Evolutionary conservation across 441 rosid genomes (phyloP).

Genomic region (Adansonia gregorii): DNA sequence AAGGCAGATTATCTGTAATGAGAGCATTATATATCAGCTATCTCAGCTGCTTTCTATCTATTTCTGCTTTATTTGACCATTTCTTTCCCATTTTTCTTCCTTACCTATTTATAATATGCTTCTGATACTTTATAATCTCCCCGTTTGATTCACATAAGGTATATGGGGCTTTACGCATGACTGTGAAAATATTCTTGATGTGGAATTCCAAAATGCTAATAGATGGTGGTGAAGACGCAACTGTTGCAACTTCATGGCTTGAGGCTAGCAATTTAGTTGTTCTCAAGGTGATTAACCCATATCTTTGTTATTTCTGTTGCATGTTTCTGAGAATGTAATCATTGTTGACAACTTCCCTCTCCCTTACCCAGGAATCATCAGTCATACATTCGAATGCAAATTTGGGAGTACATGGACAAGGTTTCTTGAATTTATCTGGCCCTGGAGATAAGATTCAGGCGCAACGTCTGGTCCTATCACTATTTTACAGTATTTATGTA

Average conservation of each 20-base stretch:
- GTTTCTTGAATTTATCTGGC: conserved; percentile 92
- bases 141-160: conserved; percentile 50
- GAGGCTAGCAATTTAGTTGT: conserved; percentile 98
- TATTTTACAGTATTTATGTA: conserved; percentile 90
- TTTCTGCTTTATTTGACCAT: conserved; percentile 11
- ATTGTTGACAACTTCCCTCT: conserved; percentile 11
- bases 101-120: conserved; percentile 19
- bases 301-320: conserved; percentile 14
- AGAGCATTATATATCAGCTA: background rate
- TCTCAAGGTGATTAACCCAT: conserved; percentile 66
- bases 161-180: conserved; percentile 97
- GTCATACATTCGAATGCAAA: conserved; percentile 94
- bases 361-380: conserved; percentile 79
- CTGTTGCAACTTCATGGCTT: conserved; percentile 84
- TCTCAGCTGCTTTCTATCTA: conserved; percentile 1
- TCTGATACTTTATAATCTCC: conserved; percentile 15
- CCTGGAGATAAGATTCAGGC: conserved; percentile 93
- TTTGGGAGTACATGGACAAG: conserved; percentile 97
- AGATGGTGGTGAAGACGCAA: conserved; percentile 85
- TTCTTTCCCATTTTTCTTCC: background rate
- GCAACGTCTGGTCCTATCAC: conserved; percentile 87
- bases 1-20: background rate
- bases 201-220: conserved; percentile 94
- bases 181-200: conserved; percentile 98
- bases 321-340: conserved; percentile 26